Conservation (phyloP, 192 early-diverging fungal genomes). For the Linnemannia schmuckeri region DNA sequence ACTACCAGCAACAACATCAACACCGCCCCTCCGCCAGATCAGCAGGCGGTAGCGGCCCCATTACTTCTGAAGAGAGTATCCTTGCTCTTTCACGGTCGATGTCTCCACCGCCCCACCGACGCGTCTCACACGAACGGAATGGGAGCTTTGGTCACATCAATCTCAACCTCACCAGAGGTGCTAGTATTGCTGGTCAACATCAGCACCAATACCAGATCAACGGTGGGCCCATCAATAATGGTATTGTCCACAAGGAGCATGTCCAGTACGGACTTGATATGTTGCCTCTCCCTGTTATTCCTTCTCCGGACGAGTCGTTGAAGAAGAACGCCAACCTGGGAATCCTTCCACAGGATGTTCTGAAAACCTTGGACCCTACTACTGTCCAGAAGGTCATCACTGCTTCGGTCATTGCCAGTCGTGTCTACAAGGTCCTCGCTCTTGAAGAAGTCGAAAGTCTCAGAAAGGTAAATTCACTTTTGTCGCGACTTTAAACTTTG, state of each 20-base stretch:
- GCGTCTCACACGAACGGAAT: constrained; percentile 18
- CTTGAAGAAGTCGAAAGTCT: constrained; percentile 65
- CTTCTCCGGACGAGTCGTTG: constrained; percentile 38
- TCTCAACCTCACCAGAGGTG: not conserved
- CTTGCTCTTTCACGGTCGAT: constrained; percentile 30
- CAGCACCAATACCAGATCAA: not conserved
- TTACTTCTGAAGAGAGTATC: constrained; percentile 25
- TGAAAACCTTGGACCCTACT: constrained; percentile 29
- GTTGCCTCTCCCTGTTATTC: constrained; percentile 43
- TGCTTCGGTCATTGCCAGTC: constrained; percentile 61
- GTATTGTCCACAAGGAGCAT: constrained; percentile 2
- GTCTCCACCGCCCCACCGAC: constrained; percentile 9
- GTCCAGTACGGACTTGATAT: constrained; percentile 36
- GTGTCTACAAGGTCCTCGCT: constrained; percentile 59
- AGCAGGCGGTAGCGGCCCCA: not conserved
- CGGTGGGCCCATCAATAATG: not conserved
- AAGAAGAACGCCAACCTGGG: constrained; percentile 28
- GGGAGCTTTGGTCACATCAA: constrained; percentile 7
- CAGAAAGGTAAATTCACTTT: constrained; percentile 55
- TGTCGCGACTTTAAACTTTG: not conserved
- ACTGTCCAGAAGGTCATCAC: constrained; percentile 53
- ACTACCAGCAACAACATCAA: not conserved
- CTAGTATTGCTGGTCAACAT: not conserved
- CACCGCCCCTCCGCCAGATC: not conserved
- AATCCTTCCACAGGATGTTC: constrained; percentile 47